Base-by-base conservation (phyloP, 805 yeast species). In the Naumovozyma castellii region DNA sequence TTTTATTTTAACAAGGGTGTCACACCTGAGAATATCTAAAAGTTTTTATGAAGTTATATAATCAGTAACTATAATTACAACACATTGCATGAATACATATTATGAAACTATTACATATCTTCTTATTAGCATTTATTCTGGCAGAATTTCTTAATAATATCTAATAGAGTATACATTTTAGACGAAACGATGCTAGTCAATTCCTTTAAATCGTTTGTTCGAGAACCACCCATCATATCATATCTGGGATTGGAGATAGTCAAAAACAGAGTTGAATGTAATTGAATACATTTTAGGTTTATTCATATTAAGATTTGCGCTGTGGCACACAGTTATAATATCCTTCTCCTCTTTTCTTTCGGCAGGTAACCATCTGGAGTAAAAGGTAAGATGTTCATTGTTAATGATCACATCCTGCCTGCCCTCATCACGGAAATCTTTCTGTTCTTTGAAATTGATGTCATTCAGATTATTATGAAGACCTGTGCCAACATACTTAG, bases 401-500 rank as follows among this genome's bases (percentile, higher is more conserved):
- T 43, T 41, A 1, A 57, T 46, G 10, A 16, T 28, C 20, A 39
- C 41, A 2, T 32, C 10, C 20, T 36, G 35, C 5, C 18, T 9
- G 15, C 40, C 20, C 18, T 13, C 5, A 8, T 22, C 28, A 30
- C 35, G n/a, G 37, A 42, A 18, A 37, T 15, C 3, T 18, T 36
- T 20, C 27, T 55, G 48, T 9, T 44, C 35, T 2, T 54, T 48
- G 37, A 63, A 59, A 44, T 62, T 55, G 27, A 64, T 55, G 0
- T 45, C 34, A 2, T 40, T 30, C 22, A 68, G 44, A 37, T 64
- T 59, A 22, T 60, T 57, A 39, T 64, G 64, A 12, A 76, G 55
- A 0, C 94, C 94, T 14, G 68, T 59, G 0, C 94, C 94, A 2
- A 71, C 49, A 30, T 69, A 72, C 50, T 84, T 84, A 5, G 84